Conservation (phyloP, 1,284 basidiomycete species). For the Cystobasidium sp. region DNA sequence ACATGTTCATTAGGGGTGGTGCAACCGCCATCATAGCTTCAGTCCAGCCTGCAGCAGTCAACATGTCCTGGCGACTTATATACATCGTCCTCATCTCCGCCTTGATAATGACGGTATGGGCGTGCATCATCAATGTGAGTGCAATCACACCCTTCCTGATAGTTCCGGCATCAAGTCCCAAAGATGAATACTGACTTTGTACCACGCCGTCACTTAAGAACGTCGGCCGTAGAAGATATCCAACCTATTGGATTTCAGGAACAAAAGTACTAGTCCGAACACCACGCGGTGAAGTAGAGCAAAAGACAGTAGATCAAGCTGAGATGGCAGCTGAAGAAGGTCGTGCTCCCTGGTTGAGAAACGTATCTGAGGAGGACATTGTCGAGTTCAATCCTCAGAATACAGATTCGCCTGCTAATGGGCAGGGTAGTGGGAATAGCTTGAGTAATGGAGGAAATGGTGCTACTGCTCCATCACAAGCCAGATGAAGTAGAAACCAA, state of each 20-base stretch:
- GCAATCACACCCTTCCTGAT: slow-evolving; percentile 55
- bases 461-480: too few relatives aligned
- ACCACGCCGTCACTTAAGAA: neutral
- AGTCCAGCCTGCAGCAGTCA: slow-evolving; percentile 60
- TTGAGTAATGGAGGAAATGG: too few relatives aligned
- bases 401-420: neutral
- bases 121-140: slow-evolving; percentile 61
- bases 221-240: slow-evolving; percentile 38
- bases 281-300: slow-evolving; percentile 11
- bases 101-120: slow-evolving; percentile 63
- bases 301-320: slow-evolving; percentile 31
- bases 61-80: slow-evolving; percentile 67
- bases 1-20: slow-evolving; percentile 61
- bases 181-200: slow-evolving; percentile 57
- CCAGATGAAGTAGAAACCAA: too few relatives aligned
- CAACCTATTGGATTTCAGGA: slow-evolving; percentile 38
- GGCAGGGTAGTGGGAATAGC: too few relatives aligned
- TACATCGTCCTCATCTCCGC: slow-evolving; percentile 65
- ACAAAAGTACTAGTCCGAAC: slow-evolving; percentile 29
- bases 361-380: slow-evolving; percentile 2
- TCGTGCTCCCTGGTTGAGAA: slow-evolving; percentile 2
- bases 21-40: slow-evolving; percentile 63
- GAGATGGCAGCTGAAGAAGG: slow-evolving; percentile 18
- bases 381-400: neutral
- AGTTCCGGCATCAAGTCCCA: neutral